Evolutionary conservation across 176 grass and related monocot genomes (phyloP).

Genomic region (Oryza nivara): DNA sequence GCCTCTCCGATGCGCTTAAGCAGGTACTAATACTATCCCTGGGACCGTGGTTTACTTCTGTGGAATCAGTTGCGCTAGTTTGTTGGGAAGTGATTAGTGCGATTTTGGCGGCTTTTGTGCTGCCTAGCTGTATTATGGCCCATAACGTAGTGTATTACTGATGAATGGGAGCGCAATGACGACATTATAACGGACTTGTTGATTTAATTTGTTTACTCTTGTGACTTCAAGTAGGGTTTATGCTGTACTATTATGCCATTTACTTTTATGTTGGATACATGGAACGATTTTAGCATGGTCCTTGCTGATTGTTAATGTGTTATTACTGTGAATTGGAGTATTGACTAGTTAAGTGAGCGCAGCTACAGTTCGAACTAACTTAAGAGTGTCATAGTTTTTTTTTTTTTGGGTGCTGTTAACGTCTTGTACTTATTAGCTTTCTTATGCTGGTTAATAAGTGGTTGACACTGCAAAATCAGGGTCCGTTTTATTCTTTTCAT

Average conservation of each 20-base stretch:
- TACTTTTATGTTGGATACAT: neutral
- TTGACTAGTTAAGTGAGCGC: neutral
- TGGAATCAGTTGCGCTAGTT: neutral
- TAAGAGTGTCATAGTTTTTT: neutral
- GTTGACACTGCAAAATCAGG: neutral
- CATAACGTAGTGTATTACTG: neutral
- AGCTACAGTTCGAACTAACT: neutral
- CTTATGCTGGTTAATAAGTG: neutral
- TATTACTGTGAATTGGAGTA: neutral
- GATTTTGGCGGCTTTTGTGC: neutral
- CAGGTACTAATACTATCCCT: constrained; percentile 42
- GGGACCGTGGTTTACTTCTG: neutral
- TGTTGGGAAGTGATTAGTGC: neutral
- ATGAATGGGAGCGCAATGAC: neutral
- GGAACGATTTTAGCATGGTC: neutral
- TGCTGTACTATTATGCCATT: neutral
- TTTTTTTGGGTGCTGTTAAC: neutral
- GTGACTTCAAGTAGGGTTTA: neutral
- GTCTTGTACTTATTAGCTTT: neutral
- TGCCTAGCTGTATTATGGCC: neutral
- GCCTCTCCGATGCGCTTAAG: constrained; percentile 79
- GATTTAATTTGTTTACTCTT: neutral
- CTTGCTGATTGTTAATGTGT: neutral
- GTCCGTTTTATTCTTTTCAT: neutral
- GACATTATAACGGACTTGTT: neutral